Conservation (phyloP, 441 rosid species). For the Croton setiger region DNA sequence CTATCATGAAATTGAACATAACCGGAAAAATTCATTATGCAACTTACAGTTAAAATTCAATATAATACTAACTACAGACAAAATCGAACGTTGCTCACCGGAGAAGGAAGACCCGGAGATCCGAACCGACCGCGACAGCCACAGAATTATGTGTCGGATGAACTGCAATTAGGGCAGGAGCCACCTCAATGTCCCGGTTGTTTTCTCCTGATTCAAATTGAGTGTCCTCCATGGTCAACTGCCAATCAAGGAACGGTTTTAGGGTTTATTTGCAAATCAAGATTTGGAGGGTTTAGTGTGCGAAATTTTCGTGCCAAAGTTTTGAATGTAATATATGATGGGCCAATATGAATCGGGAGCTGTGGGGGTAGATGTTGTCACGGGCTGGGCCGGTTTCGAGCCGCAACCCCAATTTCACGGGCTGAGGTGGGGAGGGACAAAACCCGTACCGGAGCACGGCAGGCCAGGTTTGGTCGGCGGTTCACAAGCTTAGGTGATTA, state of each 20-base stretch:
- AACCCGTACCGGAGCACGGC: no score
- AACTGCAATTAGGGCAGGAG: constrained; percentile 69
- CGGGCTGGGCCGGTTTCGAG: no score
- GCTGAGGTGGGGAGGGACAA: no score
- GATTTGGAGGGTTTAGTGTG: constrained; percentile 1
- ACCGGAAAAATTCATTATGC: not conserved
- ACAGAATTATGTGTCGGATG: constrained; percentile 69
- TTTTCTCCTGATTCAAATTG: constrained; percentile 47
- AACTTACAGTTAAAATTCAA: not conserved
- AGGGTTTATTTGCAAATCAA: constrained; percentile 37
- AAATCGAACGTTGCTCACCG: constrained; percentile 31
- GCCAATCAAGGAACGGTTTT: not conserved
- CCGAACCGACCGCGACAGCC: constrained; percentile 73
- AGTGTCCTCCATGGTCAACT: constrained; percentile 23
- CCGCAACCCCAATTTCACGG: no score
- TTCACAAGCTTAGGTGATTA: no score
- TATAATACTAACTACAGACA: not conserved
- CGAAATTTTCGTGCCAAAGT: not conserved
- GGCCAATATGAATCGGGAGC: not conserved
- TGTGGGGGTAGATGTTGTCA: no score
- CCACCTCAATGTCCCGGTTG: constrained; percentile 54
- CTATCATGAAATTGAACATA: constrained; percentile 29
- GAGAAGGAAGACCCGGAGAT: constrained; percentile 81
- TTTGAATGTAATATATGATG: not conserved
- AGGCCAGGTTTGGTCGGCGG: no score